These are phyloP conservation scores for Aspergillus heteromorphus DNA, from an alignment of 495 filamentous ascomycete species.

Conservation along the genomic window DNA sequence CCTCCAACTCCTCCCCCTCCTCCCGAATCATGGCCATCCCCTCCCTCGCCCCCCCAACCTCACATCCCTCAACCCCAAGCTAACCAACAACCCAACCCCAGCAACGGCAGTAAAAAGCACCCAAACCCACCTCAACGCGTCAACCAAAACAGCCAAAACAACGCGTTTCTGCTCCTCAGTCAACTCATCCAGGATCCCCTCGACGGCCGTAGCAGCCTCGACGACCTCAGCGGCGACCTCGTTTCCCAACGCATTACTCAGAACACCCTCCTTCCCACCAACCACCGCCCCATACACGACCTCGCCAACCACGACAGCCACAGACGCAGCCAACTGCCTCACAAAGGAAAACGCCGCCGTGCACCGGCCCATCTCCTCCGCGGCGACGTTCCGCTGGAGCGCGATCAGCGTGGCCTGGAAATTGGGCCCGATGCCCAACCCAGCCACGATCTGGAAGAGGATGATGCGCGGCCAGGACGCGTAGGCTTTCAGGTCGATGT, in stretches of 20 bases:
- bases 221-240: neutral
- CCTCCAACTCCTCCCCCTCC: too few species aligned
- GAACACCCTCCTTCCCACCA: neutral
- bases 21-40: neutral
- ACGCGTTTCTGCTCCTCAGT: neutral
- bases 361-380: constrained; percentile 31
- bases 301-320: constrained; percentile 41
- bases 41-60: neutral
- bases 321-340: constrained; percentile 27
- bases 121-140: neutral
- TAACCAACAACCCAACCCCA: neutral
- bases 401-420: constrained; percentile 56
- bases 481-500: constrained; percentile 50
- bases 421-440: constrained; percentile 59
- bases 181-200: neutral
- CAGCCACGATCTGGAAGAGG: constrained; percentile 45
- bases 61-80: neutral
- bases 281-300: constrained; percentile 20
- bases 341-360: constrained; percentile 35
- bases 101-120: neutral
- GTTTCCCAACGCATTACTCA: neutral
- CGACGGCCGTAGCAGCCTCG: neutral
- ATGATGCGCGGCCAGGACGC: constrained; percentile 57
- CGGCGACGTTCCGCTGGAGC: constrained; percentile 31
- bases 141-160: neutral